These are phyloP conservation scores for Rhodomyrtus psidioides DNA, from an alignment of 441 rosid genomes.

Conservation along the genomic window DNA sequence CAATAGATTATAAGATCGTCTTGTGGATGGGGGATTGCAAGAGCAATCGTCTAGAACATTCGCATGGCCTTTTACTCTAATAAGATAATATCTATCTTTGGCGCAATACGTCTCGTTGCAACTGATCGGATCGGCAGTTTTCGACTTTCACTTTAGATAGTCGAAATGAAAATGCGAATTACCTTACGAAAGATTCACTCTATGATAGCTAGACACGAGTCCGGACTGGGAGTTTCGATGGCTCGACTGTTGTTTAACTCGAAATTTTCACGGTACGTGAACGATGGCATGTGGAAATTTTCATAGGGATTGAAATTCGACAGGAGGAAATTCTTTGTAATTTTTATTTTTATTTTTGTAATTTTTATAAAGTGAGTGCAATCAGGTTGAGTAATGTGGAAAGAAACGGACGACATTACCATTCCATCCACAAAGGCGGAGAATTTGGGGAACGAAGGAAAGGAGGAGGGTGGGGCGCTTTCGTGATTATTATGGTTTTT, in stretches of 20 bases:
- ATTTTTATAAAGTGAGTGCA: not conserved
- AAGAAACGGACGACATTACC: not conserved
- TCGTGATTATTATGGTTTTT: not conserved
- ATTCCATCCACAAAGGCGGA: not conserved
- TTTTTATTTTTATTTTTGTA: rapidly evolving
- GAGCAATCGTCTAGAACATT: not conserved
- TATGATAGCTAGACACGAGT: not conserved
- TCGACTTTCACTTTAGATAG: rapidly evolving
- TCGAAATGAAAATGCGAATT: not conserved
- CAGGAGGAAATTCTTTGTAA: not conserved
- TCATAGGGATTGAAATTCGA: not conserved
- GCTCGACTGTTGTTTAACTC: rapidly evolving
- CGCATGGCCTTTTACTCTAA: rapidly evolving
- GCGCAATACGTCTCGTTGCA: rapidly evolving
- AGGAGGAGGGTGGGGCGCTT: no score
- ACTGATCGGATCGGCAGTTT: rapidly evolving
- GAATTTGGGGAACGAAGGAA: not conserved
- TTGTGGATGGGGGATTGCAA: not conserved
- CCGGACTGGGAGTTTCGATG: rapidly evolving
- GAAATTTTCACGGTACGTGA: not conserved
- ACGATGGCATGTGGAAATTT: not conserved
- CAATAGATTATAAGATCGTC: not conserved
- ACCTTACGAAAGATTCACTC: not conserved
- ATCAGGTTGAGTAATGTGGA: not conserved
- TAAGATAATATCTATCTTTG: rapidly evolving